These are phyloP conservation scores for Echinochloa phyllopogon DNA, from an alignment of 176 grass and related monocot species.

Conservation along the genomic window DNA sequence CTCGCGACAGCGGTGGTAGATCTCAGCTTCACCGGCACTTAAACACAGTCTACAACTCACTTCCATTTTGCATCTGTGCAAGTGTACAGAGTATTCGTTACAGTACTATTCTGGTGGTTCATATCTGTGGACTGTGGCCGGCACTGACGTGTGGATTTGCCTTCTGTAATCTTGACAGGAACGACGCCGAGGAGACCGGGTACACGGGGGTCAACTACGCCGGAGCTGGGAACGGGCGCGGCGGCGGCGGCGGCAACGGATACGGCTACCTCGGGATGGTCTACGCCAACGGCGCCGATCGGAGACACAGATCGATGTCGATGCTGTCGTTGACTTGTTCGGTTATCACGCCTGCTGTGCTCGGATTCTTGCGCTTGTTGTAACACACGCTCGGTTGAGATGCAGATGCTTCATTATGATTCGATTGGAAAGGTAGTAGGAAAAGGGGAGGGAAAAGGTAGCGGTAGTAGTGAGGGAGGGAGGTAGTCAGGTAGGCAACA, in stretches of 20 bases:
- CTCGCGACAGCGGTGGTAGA: constrained; percentile 24
- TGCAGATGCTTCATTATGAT: constrained; percentile 40
- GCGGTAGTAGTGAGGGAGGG: not conserved
- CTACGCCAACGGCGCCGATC: constrained; percentile 43
- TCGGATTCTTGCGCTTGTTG: constrained; percentile 40
- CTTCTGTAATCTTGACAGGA: constrained; percentile 29
- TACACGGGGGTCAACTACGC: constrained; percentile 54
- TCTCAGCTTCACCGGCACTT: constrained; percentile 33
- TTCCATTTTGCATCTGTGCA: not conserved
- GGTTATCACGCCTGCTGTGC: constrained; percentile 4
- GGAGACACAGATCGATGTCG: not conserved
- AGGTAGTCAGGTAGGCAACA: constrained; percentile 11
- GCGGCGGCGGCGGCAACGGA: not conserved
- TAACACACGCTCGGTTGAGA: constrained; percentile 33
- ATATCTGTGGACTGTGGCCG: not conserved
- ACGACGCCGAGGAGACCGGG: constrained; percentile 43
- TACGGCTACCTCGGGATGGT: constrained; percentile 65
- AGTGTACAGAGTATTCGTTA: not conserved
- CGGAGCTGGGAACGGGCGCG: constrained; percentile 34
- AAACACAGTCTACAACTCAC: not conserved
- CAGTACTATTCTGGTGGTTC: not conserved
- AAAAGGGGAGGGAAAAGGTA: not conserved
- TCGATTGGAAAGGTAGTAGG: constrained; percentile 37
- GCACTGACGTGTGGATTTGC: not conserved
- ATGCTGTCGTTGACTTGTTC: not conserved